phyloP scores from a whole-genome alignment of 495 filamentous ascomycete genomes.

The Penicillium coffeae region DNA sequence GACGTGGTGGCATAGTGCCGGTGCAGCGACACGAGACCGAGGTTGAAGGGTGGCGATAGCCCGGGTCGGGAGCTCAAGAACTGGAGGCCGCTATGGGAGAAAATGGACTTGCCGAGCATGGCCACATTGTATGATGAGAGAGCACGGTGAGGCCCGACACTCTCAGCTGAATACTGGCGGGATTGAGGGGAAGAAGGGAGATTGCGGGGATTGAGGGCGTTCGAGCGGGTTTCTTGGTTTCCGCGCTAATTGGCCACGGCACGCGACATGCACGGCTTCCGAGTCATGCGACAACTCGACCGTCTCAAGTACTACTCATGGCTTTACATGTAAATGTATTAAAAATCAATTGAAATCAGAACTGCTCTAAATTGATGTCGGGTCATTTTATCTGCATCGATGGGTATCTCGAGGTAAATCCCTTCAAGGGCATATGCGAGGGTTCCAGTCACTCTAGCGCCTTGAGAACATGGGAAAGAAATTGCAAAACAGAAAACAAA shows the following conservation, averaged over 20 bases:
- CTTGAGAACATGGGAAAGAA: slow-evolving; percentile 4
- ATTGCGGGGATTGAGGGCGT: background rate
- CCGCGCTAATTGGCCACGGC: background rate
- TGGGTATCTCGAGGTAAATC: slow-evolving; percentile 29
- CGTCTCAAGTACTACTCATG: background rate
- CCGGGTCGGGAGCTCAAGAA: slow-evolving; percentile 24
- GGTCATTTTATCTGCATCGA: slow-evolving; percentile 13
- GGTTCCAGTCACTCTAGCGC: background rate
- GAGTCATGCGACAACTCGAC: background rate
- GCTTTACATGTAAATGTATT: background rate
- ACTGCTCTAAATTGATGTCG: background rate
- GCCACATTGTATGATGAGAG: slow-evolving; percentile 34
- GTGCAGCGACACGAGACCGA: background rate
- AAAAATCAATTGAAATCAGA: too few species aligned
- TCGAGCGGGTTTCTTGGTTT: slow-evolving; percentile 20
- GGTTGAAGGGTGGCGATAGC: slow-evolving; percentile 13
- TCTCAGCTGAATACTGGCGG: slow-evolving; percentile 3
- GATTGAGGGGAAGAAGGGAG: background rate
- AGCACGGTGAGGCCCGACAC: slow-evolving; percentile 14
- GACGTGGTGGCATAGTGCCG: slow-evolving; percentile 33
- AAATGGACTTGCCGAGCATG: slow-evolving; percentile 36
- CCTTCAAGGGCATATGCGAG: slow-evolving; percentile 10
- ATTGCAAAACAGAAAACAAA: slow-evolving; percentile 6
- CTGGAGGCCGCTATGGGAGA: slow-evolving; percentile 24
- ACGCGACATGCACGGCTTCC: background rate